These are phyloP conservation scores for Calocybe cyanea DNA, from an alignment of 768 basidiomycete genomes.

Conservation along the genomic window DNA sequence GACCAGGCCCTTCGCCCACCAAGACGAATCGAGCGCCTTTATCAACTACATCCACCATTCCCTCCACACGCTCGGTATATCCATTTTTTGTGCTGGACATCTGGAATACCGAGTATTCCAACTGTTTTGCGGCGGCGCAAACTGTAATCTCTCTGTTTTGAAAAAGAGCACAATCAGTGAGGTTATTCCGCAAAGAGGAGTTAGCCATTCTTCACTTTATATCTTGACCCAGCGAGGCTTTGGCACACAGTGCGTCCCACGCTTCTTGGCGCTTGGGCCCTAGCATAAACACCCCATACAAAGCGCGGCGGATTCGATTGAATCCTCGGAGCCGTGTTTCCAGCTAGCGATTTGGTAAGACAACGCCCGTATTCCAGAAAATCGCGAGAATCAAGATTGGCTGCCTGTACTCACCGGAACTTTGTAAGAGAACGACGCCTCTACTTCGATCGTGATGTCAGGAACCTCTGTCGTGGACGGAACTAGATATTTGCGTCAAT, in stretches of 20 bases:
- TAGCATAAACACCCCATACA: slow-evolving; percentile 33
- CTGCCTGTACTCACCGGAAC: slow-evolving; percentile 28
- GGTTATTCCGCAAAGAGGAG: too few species aligned
- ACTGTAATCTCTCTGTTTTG: slow-evolving; percentile 37
- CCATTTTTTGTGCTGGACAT: slow-evolving; percentile 50
- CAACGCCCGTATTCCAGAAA: too few species aligned
- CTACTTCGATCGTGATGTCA: slow-evolving; percentile 32
- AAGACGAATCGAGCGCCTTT: slow-evolving; percentile 20
- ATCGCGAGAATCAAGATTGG: too few species aligned
- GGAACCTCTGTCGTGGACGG: slow-evolving; percentile 17
- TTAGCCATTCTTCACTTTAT: slow-evolving; percentile 11
- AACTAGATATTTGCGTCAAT: neutral
- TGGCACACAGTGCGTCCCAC: slow-evolving; percentile 20
- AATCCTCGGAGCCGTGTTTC: slow-evolving; percentile 33
- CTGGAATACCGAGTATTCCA: slow-evolving; percentile 46
- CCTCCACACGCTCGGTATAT: slow-evolving; percentile 36
- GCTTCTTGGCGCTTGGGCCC: slow-evolving; percentile 17
- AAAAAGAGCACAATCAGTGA: too few species aligned
- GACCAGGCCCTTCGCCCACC: slow-evolving; percentile 18
- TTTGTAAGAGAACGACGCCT: slow-evolving; percentile 37
- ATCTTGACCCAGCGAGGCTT: neutral
- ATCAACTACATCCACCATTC: slow-evolving; percentile 31
- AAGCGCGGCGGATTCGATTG: slow-evolving; percentile 32
- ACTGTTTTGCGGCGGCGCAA: slow-evolving; percentile 34
- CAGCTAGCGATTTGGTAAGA: too few species aligned